phyloP scores from a whole-genome alignment of 352 stramenopile species.

The Pythium oligandrum region DNA sequence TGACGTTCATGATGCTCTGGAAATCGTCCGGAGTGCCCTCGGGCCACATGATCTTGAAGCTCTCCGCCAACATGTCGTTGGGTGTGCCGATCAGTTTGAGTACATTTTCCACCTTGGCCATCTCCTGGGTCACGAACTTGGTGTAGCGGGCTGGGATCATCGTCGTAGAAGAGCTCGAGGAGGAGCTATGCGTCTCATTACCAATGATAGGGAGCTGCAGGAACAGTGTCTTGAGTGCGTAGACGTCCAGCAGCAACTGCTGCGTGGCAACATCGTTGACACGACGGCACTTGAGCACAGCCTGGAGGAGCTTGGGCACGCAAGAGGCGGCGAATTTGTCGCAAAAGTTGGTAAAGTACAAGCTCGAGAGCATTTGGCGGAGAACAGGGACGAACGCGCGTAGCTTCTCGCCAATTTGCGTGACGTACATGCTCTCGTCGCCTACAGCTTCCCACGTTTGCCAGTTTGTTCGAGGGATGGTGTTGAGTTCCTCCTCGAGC shows the following conservation, averaged over 20 bases:
- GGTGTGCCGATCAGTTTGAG: slow-evolving; percentile 98
- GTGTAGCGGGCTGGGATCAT: slow-evolving; percentile 92
- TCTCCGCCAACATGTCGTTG: slow-evolving; percentile 93
- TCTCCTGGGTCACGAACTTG: slow-evolving; percentile 96
- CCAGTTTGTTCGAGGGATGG: slow-evolving; percentile 93
- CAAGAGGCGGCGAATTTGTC: slow-evolving; percentile 96
- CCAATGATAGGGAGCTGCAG: slow-evolving; percentile 90
- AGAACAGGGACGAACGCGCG: slow-evolving; percentile 89
- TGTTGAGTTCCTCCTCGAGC: slow-evolving; percentile 87
- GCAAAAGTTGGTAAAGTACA: slow-evolving; percentile 98
- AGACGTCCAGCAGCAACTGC: slow-evolving; percentile 97
- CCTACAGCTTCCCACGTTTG: slow-evolving; percentile 91
- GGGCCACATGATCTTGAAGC: slow-evolving; percentile 96
- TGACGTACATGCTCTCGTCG: slow-evolving; percentile 95
- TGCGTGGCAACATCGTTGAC: slow-evolving; percentile 97
- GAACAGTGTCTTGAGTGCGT: slow-evolving; percentile 96
- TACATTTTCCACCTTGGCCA: slow-evolving; percentile 94
- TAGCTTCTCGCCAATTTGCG: slow-evolving; percentile 91
- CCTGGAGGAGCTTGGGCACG: slow-evolving; percentile 86
- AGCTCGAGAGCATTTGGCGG: slow-evolving; percentile 81
- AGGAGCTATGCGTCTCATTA: slow-evolving; percentile 42
- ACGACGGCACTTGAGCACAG: slow-evolving; percentile 87
- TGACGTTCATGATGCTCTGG: slow-evolving; percentile 94
- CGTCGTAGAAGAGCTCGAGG: slow-evolving; percentile 29
- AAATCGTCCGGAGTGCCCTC: slow-evolving; percentile 91